These are phyloP conservation scores for Xylaria scruposa DNA, from an alignment of 495 filamentous ascomycete genomes.

Conservation along the genomic window DNA sequence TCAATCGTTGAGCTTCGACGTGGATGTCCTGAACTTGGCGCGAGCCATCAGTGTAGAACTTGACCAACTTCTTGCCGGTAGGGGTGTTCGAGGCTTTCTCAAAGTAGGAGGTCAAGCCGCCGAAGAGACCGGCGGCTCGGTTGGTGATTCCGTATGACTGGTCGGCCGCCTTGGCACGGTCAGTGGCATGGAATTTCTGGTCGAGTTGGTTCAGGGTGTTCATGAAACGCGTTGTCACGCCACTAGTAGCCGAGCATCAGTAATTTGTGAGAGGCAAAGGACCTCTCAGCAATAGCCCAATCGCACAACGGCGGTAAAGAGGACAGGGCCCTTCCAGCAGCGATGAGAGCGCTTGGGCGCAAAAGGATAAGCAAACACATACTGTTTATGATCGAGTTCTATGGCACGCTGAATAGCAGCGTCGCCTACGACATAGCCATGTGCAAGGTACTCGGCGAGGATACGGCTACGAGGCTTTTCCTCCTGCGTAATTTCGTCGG, in stretches of 20 bases:
- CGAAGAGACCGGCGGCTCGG: slow-evolving; percentile 68
- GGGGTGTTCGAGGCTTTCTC: slow-evolving; percentile 88
- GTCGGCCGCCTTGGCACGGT: slow-evolving; percentile 78
- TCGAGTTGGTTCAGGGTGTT: slow-evolving; percentile 77
- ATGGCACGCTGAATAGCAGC: slow-evolving; percentile 84
- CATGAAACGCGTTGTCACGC: slow-evolving; percentile 79
- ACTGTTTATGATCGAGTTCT: slow-evolving; percentile 84
- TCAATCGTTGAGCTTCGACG: slow-evolving; percentile 82
- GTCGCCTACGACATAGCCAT: slow-evolving; percentile 90
- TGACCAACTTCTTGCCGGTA: slow-evolving; percentile 81
- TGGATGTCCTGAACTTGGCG: slow-evolving; percentile 94
- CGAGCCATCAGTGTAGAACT: slow-evolving; percentile 81
- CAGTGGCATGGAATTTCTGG: slow-evolving; percentile 77
- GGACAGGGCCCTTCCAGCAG: not conserved
- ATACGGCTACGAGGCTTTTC: slow-evolving; percentile 95
- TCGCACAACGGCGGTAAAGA: not conserved
- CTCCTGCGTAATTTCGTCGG: slow-evolving; percentile 81
- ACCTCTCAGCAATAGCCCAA: not conserved
- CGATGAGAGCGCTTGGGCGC: not conserved
- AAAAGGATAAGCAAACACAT: slow-evolving; percentile 14
- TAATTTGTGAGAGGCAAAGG: not conserved
- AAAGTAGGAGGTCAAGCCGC: slow-evolving; percentile 80
- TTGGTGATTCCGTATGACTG: slow-evolving; percentile 74
- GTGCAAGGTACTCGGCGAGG: slow-evolving; percentile 91
- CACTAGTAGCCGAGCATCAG: slow-evolving; percentile 36